Evolutionary conservation across 2,329 filamentous ascomycete species (phyloP), one percentile per base, ranked within the genome.

Genomic region (Pseudogymnoascus sp.): DNA sequence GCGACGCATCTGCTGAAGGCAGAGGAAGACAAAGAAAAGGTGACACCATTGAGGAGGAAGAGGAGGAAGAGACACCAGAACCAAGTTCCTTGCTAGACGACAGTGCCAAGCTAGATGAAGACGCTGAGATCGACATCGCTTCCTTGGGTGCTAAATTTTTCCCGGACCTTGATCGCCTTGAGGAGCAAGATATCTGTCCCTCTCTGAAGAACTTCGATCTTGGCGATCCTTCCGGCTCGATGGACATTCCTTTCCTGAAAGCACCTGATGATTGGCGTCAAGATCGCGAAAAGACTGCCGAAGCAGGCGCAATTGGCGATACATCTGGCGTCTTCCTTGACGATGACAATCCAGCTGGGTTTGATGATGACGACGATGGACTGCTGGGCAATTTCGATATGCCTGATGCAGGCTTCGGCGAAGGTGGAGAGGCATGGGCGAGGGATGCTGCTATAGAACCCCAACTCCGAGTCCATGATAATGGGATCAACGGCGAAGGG

Each of bases 401-500:
- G 48, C 82, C 83, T 48, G 88, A 95, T 63, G 82, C 90, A 60
- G 89, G 89, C 10, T 99, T 99, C 70, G 94, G 94, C 23, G 92
- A 97, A 71, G 94, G 94, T 62, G 94, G 94, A 64, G 94, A 99
- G 72, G 90, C 88, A 1, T 99, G 94, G 92, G 94, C 92, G 4
- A 84, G 86, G 66, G 90, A 96, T 71, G 91, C 92, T 38, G 92
- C 89, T 9, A 76, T 92, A 18, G 89, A 92, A 67, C 90, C 89
- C 39, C 90, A 95, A 74, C 88, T 91, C 76, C 88, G 90, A 57
- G 84, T 92, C 21, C 90, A 90, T 67, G 82, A 84, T 66, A 79
- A 81, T 26, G 82, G 80, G 1, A 73, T 79, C 56, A 81, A 74
- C 35, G 74, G 81, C 35, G 82, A 83, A 63, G 77, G 74, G 12